Evolutionary conservation across 306 rosid genomes (phyloP).

Genomic region (Cucumis melo): DNA sequence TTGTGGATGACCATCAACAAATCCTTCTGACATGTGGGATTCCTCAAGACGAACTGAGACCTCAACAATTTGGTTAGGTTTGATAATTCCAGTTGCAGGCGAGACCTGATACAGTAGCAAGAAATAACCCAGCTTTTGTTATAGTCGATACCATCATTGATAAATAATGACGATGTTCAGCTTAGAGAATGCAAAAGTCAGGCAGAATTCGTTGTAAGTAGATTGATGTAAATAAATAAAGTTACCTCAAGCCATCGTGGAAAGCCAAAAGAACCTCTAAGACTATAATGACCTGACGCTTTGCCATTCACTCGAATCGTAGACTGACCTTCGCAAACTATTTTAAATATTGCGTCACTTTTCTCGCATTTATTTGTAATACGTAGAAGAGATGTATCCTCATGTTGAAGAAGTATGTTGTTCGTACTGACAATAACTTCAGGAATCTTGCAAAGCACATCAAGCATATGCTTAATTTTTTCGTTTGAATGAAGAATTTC

Average conservation of each 20-base stretch:
- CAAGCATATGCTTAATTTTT: conserved; percentile 38
- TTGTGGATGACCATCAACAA: conserved; percentile 65
- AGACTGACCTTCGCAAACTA: conserved; percentile 67
- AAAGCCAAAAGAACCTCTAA: conserved; percentile 78
- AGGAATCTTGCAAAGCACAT: conserved; percentile 59
- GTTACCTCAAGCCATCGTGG: conserved; percentile 97
- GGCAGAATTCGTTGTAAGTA: neutral
- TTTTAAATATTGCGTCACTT: conserved; percentile 54
- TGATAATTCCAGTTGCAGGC: conserved; percentile 75
- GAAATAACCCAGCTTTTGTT: conserved; percentile 1
- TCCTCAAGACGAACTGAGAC: conserved; percentile 82
- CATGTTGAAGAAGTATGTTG: conserved; percentile 84
- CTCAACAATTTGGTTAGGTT: conserved; percentile 65
- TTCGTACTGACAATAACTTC: conserved; percentile 89
- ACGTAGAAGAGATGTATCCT: conserved; percentile 74
- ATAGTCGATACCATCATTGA: neutral
- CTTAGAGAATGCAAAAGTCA: neutral
- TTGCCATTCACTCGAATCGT: conserved; percentile 38
- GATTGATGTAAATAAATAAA: conserved; percentile 13
- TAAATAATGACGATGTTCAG: neutral
- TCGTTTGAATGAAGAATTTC: conserved; percentile 63
- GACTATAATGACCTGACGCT: conserved; percentile 30
- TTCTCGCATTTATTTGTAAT: conserved; percentile 61
- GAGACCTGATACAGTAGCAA: conserved; percentile 43
- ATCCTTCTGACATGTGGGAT: conserved; percentile 58